Base-by-base conservation (phyloP, 495 filamentous ascomycete species). In the Aspergillus sclerotiicarbonarius region DNA sequence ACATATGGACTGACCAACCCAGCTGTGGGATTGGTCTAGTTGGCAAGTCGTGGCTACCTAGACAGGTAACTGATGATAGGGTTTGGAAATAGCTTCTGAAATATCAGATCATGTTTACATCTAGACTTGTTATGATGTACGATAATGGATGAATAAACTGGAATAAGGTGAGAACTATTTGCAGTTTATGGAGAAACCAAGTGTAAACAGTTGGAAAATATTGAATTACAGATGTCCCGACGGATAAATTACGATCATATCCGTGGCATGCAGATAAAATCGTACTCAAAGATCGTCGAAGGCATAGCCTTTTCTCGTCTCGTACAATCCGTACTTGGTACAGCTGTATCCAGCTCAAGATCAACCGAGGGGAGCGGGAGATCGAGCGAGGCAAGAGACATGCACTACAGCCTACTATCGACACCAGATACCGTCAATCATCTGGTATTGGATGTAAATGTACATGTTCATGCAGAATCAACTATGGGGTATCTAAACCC, bases 341-440 rank as follows among this genome's bases (percentile, higher is more conserved):
- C 60, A 56, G 59, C 54, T 69, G 79, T 66, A 82, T 82, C 80
- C 80, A 81, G 80, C 80, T 82, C 80, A 79, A 82, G 76, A 82
- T 77, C 73, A 75, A 66, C 69, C 72, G 70, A 80, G 64, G 51
- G 63, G 68, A 58, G 56, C 75, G 67, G 67, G 71, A 69, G 70
- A 78, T 69, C 77, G 80, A 82, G 80, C 80, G 75, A 82, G 80
- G 80, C 73, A 78, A 76, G 77, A 80, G 80, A 82, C 80, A 62
- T 37, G 25, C 9, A 51, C 31, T 25, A 6, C 8, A 29, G 51
- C 43, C 25, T 50, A 16, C 46, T 7, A 49, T 6, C 10, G 21
- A 5, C 13, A 31, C 20, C 8, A 49, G 8, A 29, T 9, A 30
- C 10, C 20, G 32, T 12, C 12, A 41, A 41, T 41, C 33, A 15